Conservation (phyloP, 164 flowering plant genomes). For the Aristolochia contorta region DNA sequence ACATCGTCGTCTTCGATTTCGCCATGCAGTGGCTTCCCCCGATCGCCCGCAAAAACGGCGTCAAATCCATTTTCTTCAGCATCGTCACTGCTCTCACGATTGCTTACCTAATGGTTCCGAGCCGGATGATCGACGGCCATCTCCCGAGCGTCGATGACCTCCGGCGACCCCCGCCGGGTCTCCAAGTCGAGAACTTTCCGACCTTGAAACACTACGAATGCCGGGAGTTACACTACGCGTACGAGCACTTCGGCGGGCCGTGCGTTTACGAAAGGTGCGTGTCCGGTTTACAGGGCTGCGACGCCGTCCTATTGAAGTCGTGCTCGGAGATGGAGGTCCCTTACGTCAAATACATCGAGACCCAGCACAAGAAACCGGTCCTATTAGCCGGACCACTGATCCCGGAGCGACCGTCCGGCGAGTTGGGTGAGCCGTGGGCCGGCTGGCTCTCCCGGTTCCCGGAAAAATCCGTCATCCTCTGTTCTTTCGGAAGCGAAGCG, state of each 20-base stretch:
- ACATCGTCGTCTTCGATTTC: too few species aligned
- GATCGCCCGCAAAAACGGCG: neutral
- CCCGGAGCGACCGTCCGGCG: neutral
- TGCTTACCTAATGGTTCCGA: conserved; percentile 8
- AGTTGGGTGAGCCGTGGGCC: conserved; percentile 8
- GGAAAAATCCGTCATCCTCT: conserved; percentile 8
- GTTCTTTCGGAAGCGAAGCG: conserved; percentile 15
- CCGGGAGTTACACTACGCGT: conserved; percentile 6
- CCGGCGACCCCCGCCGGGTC: conserved; percentile 19
- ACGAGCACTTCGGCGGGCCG: conserved; percentile 12
- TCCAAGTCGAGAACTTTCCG: conserved; percentile 5
- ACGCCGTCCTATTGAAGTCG: conserved; percentile 2
- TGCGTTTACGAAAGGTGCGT: neutral
- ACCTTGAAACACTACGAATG: conserved; percentile 11
- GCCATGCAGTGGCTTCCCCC: neutral
- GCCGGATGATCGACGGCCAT: neutral
- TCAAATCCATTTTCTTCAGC: conserved; percentile 4
- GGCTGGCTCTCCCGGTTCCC: conserved; percentile 10
- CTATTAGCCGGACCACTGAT: conserved; percentile 10
- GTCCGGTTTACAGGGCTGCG: neutral
- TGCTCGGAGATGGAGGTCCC: conserved; percentile 15
- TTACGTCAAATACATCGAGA: conserved; percentile 8
- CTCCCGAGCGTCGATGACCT: neutral
- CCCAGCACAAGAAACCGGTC: conserved; percentile 9
- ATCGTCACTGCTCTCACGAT: conserved; percentile 8